Percentiles rank a stretch among this genome's conserved stretches.
Evolutionary conservation across 23 red algal species (phyloP).

Genomic region (Gracilaria caudata): DNA sequence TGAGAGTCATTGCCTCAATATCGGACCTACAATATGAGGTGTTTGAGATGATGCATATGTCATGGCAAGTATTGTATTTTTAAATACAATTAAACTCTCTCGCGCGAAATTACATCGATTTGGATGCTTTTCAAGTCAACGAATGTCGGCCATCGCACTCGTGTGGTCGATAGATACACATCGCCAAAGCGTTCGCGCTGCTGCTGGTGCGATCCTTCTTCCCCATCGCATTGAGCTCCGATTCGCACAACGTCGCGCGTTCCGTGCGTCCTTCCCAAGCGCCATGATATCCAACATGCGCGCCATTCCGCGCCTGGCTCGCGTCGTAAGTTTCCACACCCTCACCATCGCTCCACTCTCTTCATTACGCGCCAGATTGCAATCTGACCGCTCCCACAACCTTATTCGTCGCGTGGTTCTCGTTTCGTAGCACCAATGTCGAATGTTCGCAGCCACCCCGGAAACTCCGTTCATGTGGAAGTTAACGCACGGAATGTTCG

Average conservation of each 20-base stretch:
- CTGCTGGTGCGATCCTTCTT: neutral
- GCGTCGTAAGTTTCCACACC: neutral
- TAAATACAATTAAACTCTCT: too few species aligned
- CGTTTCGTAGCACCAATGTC: neutral
- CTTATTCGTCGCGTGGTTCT: neutral
- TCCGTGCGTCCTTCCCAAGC: neutral
- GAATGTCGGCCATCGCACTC: slow-evolving; percentile 2
- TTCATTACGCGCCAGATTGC: neutral
- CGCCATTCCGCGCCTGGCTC: slow-evolving; percentile 13
- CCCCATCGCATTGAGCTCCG: neutral
- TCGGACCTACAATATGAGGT: too few species aligned
- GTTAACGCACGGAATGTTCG: slow-evolving; percentile 83
- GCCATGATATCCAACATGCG: slow-evolving; percentile 23
- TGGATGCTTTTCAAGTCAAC: neutral
- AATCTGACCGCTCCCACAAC: neutral
- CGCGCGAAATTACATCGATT: neutral
- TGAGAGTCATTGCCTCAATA: too few species aligned
- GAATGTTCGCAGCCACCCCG: slow-evolving; percentile 9
- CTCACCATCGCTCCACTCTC: neutral
- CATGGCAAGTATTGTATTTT: neutral
- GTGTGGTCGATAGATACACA: neutral
- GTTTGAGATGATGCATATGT: too few species aligned
- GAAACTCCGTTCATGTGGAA: slow-evolving; percentile 73
- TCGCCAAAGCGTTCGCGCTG: neutral
- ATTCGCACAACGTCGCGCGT: neutral